Conservation (phyloP, 2,329 filamentous ascomycete genomes). For the Kalmusia sp. region DNA sequence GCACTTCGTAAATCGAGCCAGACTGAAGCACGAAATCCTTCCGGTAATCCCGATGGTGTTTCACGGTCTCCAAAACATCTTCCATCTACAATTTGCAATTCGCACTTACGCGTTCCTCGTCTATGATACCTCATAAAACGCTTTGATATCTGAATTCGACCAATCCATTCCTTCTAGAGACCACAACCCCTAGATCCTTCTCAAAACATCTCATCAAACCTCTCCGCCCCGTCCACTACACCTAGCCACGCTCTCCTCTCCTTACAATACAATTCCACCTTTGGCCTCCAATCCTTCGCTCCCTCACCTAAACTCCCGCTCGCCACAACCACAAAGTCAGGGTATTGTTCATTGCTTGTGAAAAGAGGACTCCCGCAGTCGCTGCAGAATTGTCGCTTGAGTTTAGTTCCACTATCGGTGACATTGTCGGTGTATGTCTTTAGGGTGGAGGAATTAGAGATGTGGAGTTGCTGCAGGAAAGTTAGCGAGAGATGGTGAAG, state of each 20-base stretch:
- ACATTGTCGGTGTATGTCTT: not conserved
- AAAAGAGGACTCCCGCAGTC: slow-evolving; percentile 1
- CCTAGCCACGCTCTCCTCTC: not conserved
- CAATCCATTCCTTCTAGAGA: no score
- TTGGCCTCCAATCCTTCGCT: not conserved
- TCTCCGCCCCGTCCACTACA: not conserved
- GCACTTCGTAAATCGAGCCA: no score
- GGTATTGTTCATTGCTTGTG: not conserved
- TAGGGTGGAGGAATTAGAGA: not conserved
- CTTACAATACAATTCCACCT: not conserved
- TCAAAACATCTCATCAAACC: slow-evolving; percentile 1
- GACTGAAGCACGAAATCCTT: no score
- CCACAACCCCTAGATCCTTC: no score
- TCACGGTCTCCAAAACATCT: no score
- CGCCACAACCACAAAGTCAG: not conserved
- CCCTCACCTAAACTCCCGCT: not conserved
- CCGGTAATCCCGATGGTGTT: no score
- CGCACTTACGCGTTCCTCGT: no score
- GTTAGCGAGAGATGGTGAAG: not conserved
- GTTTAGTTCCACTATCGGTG: not conserved
- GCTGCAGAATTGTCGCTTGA: not conserved
- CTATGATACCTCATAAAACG: no score
- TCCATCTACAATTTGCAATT: no score
- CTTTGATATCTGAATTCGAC: no score
- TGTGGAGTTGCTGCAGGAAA: not conserved